phyloP scores from a whole-genome alignment of 1,284 basidiomycete genomes.

The Clitocybe nebularis region DNA sequence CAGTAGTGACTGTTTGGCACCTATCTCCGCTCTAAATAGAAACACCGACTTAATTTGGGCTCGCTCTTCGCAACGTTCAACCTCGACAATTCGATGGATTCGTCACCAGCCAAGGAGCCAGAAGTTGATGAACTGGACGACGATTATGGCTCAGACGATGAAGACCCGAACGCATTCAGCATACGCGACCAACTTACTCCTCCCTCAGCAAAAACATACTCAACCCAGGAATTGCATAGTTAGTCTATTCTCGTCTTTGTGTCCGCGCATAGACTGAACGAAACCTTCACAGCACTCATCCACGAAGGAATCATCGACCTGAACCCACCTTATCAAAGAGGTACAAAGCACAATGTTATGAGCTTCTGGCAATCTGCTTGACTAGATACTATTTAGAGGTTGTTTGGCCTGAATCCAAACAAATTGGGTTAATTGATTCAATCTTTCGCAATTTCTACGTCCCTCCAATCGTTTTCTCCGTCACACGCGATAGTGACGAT shows the following conservation, averaged over 20 bases:
- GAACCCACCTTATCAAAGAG: constrained; percentile 66
- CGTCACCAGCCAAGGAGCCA: constrained; percentile 18
- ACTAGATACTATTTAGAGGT: constrained; percentile 44
- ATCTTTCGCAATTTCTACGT: constrained; percentile 73
- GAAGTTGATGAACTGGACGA: constrained; percentile 52
- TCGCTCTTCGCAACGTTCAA: constrained; percentile 8
- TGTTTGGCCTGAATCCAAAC: constrained; percentile 69
- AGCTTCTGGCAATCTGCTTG: not conserved
- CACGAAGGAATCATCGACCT: constrained; percentile 64
- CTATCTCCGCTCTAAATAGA: constrained; percentile 5
- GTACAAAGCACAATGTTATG: constrained; percentile 28
- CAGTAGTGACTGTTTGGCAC: not conserved
- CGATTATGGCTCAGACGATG: constrained; percentile 30
- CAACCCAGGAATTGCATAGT: constrained; percentile 54
- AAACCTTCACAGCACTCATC: constrained; percentile 43
- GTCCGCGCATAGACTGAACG: constrained; percentile 3
- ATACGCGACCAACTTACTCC: constrained; percentile 40
- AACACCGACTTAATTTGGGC: no score
- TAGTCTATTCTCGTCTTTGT: constrained; percentile 17
- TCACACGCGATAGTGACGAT: constrained; percentile 48
- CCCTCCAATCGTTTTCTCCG: constrained; percentile 69
- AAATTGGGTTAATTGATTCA: constrained; percentile 70
- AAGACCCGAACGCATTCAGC: constrained; percentile 41
- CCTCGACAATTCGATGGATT: constrained; percentile 2
- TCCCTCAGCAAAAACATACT: constrained; percentile 22